Base-by-base conservation (phyloP, 805 yeast species). In the Starmera quercuum region DNA sequence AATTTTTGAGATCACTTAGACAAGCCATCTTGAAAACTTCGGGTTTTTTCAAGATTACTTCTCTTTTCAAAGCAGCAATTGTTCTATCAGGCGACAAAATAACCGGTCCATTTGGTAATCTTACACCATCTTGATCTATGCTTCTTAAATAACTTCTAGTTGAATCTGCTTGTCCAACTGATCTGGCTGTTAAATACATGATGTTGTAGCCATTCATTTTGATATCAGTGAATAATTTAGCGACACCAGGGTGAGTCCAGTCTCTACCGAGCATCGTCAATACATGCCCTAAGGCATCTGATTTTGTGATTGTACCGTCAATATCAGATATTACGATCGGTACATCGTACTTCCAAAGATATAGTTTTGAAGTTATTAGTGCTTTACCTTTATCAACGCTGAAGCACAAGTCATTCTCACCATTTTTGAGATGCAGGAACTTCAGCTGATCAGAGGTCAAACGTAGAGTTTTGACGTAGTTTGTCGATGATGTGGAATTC, bases 1-100 rank as follows among this genome's bases (percentile, higher is more conserved):
- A 63, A 29, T 78, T 71, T 49, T 77, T 75, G 39, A 92, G 78
- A 61, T 92, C 98, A 35, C 80, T 77, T 40, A 92, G 64, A 58
- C 97, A 90, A 1, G 98, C 95, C 88, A 92, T 92, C 51, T 92
- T 92, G 67, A 92, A 92, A n/a, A 92, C 92, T 58, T 92, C 97
- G 0, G 98, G 98, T 53, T 90, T 90, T 45, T 88, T 85, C 51
- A 90, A 61, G 30, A 92, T 90, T 19, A 92, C 94, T 54, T 92
- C 98, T 42, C 98, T 70, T 47, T 74, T 73, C 35, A 92, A 62
- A 0, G 98, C 98, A 4, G 97, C 97, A 64, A 92, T 85, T 0
- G 97, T 90, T 46, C 98, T 61, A 59, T 92, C 98, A 0, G 98
- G 98, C 23, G 95, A 83, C 33, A 92, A 62, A 28, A 92, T 86